Evolutionary conservation across 1,284 basidiomycete species (phyloP).

Genomic region (Pseudozyma sp.): DNA sequence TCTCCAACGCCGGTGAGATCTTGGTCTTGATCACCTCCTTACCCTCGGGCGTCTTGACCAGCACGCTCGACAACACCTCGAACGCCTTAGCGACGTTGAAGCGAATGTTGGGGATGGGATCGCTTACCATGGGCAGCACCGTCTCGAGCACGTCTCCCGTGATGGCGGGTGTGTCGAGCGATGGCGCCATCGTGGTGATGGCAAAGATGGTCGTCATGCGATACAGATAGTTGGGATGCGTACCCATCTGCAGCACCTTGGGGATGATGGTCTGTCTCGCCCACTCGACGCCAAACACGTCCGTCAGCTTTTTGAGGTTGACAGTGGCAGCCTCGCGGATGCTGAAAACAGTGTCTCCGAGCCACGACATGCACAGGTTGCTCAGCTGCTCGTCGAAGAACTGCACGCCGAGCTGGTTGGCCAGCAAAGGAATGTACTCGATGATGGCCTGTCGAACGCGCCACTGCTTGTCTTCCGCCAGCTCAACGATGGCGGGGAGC

Average conservation of each 20-base stretch:
- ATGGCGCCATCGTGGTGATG: conserved; percentile 94
- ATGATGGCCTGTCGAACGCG: conserved; percentile 99
- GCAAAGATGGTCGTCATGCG: conserved; percentile 99
- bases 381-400: conserved; percentile 99
- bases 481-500: conserved; percentile 94
- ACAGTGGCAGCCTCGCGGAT: conserved; percentile 97
- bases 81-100: conserved; percentile 96
- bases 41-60: conserved; percentile 78
- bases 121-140: conserved; percentile 83
- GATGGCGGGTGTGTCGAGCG: conserved; percentile 87
- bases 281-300: conserved; percentile 99
- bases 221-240: conserved; percentile 96
- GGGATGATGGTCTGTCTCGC: conserved; percentile 93
- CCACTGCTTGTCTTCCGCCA: conserved; percentile 99
- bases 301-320: conserved; percentile 96
- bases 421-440: conserved; percentile 96
- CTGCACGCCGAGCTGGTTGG: conserved; percentile 92
- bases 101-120: conserved; percentile 98
- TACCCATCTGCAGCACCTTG: conserved; percentile 96
- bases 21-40: conserved; percentile 79
- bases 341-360: conserved; percentile 97
- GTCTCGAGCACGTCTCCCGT: conserved; percentile 86
- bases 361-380: conserved; percentile 98
- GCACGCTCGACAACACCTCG: conserved; percentile 78
- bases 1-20: conserved; percentile 85